A percentile compares a stretch with the other conserved stretches of the same genome.
Conservation (phyloP, 345 rosid genomes). For the Gossypium sturtianum region DNA sequence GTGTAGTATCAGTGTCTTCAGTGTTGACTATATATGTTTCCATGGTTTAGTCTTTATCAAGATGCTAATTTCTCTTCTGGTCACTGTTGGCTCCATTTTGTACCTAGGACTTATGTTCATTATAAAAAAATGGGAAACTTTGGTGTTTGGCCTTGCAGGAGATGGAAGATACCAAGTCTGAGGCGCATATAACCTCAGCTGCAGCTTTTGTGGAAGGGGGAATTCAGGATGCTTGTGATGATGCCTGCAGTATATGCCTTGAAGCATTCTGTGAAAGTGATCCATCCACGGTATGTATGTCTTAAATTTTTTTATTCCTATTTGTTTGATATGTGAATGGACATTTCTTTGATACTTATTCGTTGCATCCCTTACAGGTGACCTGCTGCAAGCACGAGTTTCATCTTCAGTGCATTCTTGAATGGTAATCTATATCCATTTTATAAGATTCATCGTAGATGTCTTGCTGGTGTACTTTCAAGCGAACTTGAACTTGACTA, state of each 20-base stretch:
- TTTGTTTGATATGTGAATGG: neutral
- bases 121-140: neutral
- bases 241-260: slow-evolving; percentile 96
- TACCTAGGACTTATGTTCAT: neutral
- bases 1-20: neutral
- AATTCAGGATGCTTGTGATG: slow-evolving; percentile 93
- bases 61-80: neutral
- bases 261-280: slow-evolving; percentile 74
- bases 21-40: neutral
- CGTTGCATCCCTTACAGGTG: slow-evolving; percentile 38
- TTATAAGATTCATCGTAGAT: neutral
- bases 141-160: slow-evolving; percentile 25
- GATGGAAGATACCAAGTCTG: slow-evolving; percentile 49
- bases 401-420: slow-evolving; percentile 97
- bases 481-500: neutral
- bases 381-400: slow-evolving; percentile 94
- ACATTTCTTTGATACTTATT: neutral
- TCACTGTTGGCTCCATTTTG: neutral
- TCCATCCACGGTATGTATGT: slow-evolving; percentile 66
- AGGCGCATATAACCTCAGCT: slow-evolving; percentile 69
- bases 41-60: neutral
- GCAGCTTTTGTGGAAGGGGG: slow-evolving; percentile 99
- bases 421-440: slow-evolving; percentile 48
- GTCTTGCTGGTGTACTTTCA: neutral
- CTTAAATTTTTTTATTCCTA: neutral